Evolutionary conservation across 257 asterid genomes (phyloP), one percentile per base, ranked within the genome.

Genomic region (Plectranthus barbatus): DNA sequence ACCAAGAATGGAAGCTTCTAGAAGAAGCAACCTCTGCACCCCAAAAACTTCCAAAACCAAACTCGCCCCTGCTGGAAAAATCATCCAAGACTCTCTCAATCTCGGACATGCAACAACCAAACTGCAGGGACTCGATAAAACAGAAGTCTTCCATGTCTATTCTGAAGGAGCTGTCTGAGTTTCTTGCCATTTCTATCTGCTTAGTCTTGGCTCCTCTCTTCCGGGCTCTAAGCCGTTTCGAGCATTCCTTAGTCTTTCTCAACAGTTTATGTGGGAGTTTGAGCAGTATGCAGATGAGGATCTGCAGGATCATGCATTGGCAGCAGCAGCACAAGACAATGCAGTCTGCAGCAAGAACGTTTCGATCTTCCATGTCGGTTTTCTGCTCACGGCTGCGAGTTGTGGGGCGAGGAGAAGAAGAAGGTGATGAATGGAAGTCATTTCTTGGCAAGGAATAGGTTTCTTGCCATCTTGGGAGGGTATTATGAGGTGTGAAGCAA

Each of bases 21-120:
- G 54, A 48, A 11, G 72, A 46, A 20, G 66, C 68, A 11, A 34
- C 62, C 15, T 79, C 84, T 24, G 74, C 77, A 70, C 80, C 83
- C 94, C 88, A 85, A 67, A 90, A 90, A 60, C 96, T 85, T 31
- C 96, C 97, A 59, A 90, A 90, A 39, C 74, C 90, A 79, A 90
- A 90, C 73, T 76, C 87, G 4, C 97, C 97, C 73, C 74, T 72
- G 37, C 69, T 68, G 11, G 86, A 85, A 60, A 85, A 73, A 10
- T 83, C 91, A 66, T 76, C 87, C 76, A 90, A 79, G 17, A 77
- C 88, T 50, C 71, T 75, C 69, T 90, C 97, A 60, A 79, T 79
- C 76, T 90, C 96, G 9, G 74, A 72, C 88, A 87, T 77, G 55
- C 95, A 81, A 57, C 83, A 56, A 15, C 76, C 79, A 24, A 65